phyloP scores from a whole-genome alignment of 441 rosid genomes.

The Kokia cookei region DNA sequence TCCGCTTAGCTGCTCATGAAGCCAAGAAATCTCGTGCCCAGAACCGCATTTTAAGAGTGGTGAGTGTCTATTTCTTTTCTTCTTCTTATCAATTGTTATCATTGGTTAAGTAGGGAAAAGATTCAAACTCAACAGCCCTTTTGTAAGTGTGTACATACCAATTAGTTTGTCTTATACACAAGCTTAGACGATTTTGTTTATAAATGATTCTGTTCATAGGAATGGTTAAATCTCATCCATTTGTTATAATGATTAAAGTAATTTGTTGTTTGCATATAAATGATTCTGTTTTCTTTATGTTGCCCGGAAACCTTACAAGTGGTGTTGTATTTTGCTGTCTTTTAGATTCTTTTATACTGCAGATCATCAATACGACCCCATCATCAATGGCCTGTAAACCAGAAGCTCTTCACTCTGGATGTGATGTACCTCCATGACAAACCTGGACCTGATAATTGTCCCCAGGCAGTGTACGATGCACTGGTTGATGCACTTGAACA shows the following conservation, averaged over 20 bases:
- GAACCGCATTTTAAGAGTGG: conserved; percentile 79
- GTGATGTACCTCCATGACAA: conserved; percentile 92
- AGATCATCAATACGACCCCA: conserved; percentile 73
- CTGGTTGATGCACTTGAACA: conserved; percentile 79
- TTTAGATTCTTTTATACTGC: conserved; percentile 82
- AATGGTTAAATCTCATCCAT: background rate
- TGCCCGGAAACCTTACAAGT: background rate
- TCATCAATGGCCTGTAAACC: conserved; percentile 70
- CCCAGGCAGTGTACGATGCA: conserved; percentile 74
- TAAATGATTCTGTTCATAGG: background rate
- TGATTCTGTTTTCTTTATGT: background rate
- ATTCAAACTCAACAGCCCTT: background rate
- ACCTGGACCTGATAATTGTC: conserved; percentile 86
- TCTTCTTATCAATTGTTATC: background rate
- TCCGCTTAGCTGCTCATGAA: conserved; percentile 77
- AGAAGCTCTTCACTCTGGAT: conserved; percentile 81
- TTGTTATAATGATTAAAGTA: background rate
- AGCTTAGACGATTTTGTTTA: too few relatives aligned
- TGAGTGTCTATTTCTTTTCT: conserved; percentile 20
- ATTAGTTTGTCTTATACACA: background rate
- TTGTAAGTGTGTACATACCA: background rate
- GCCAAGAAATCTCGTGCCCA: conserved; percentile 68
- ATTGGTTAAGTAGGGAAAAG: background rate
- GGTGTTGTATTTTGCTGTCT: background rate
- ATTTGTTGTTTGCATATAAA: background rate